phyloP scores from a whole-genome alignment of 2,329 filamentous ascomycete genomes.

The Arthrobotrys iridis region DNA sequence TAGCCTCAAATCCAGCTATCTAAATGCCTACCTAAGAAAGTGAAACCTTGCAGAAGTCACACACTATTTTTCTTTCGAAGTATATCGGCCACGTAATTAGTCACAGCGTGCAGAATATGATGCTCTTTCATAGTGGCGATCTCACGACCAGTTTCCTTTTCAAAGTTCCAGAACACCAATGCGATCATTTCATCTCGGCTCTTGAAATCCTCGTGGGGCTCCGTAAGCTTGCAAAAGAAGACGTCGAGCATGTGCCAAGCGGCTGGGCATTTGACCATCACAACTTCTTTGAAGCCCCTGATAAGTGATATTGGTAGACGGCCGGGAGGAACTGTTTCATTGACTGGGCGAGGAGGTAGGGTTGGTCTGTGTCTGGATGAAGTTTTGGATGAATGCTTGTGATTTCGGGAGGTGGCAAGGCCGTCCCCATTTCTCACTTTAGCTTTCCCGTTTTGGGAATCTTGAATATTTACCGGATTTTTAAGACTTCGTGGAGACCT shows the following conservation, averaged over 20 bases:
- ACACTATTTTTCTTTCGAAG: background rate
- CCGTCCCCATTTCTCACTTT: too few species aligned
- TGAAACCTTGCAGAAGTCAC: too few species aligned
- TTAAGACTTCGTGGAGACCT: too few species aligned
- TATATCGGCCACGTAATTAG: background rate
- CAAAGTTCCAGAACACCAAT: background rate
- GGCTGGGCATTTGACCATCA: background rate
- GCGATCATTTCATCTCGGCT: slow-evolving; percentile 18
- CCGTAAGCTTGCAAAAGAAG: background rate
- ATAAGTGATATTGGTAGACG: background rate
- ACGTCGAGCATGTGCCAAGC: slow-evolving; percentile 12
- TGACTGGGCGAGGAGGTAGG: background rate
- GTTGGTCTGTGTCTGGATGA: background rate
- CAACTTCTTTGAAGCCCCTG: background rate
- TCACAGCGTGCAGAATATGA: background rate
- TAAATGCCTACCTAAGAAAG: too few species aligned
- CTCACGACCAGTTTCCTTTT: background rate
- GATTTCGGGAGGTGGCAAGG: too few species aligned
- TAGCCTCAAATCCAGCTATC: too few species aligned
- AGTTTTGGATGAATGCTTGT: background rate
- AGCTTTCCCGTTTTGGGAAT: too few species aligned
- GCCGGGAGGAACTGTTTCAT: background rate
- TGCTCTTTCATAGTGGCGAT: background rate
- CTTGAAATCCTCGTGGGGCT: background rate
- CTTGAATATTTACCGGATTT: too few species aligned